Base-by-base conservation (phyloP, 257 asterid genomes). In the Plantago major region DNA sequence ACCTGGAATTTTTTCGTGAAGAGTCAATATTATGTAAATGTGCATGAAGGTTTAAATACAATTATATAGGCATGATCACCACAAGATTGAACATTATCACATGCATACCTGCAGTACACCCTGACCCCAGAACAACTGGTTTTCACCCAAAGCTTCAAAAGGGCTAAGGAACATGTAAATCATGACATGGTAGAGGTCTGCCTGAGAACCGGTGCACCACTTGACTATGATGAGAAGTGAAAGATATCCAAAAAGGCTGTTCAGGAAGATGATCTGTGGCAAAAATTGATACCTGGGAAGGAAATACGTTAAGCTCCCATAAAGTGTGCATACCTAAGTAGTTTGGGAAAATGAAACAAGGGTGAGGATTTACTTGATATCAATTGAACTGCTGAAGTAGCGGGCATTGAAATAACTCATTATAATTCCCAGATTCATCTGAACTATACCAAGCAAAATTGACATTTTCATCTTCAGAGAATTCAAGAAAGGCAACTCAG, bases 91-190 rank as follows among this genome's bases (percentile, higher is more conserved):
- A 33, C 40, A 33, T 33, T 33, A 33, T 33, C 40, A 33, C 8
- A 4, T 33, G 40, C 40, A 33, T 77, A 67, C 97, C 97, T 90
- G 97, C 73, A 87, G 81, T 60, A 78, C 82, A 40, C 85, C 62
- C 82, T 90, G 97, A 69, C 96, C 96, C 96, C 93, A 74, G 78
- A 90, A 85, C 74, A 90, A 74, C 77, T 73, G 69, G 70, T 90
- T 90, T 53, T 83, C 97, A 53, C 86, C 78, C 74, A 90, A 88
- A 80, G 81, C 85, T 75, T 90, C 95, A 13, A 87, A 87, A 62
- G 97, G 97, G 74, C 97, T 85, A 68, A 90, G 76, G 89, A 90
- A 90, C 95, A 90, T 90, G 71, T 90, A 90, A 73, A 90, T 90
- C 97, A 90, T 90, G 62, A 90, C 96, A 71, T 90, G 97, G 74